A percentile compares a stretch with the other conserved stretches of the same genome.
These are phyloP conservation scores for Saturnispora diversa DNA, from an alignment of 805 yeast species.

Conservation along the genomic window DNA sequence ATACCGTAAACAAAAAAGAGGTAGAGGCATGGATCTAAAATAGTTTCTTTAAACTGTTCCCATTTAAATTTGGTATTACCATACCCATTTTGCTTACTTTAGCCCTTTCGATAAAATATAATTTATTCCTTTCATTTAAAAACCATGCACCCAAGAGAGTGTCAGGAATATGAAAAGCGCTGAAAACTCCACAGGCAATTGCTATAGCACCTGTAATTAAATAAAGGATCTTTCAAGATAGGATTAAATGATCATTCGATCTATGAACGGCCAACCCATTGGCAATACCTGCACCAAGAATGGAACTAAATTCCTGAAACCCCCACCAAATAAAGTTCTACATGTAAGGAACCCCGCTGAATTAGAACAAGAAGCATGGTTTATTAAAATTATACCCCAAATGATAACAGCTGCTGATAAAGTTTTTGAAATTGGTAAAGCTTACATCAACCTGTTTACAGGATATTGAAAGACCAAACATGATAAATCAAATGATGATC, in stretches of 20 bases:
- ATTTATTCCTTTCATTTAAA: conserved; percentile 32
- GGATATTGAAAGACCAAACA: conserved; percentile 49
- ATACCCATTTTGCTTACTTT: conserved; percentile 32
- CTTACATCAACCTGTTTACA: conserved; percentile 39
- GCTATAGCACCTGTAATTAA: conserved; percentile 30
- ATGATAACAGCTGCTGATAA: conserved; percentile 18
- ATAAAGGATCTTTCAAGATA: conserved; percentile 29
- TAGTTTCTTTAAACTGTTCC: conserved; percentile 24
- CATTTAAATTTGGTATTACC: conserved; percentile 25
- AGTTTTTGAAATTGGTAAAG: conserved; percentile 38
- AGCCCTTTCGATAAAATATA: conserved; percentile 26
- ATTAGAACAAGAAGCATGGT: conserved; percentile 38
- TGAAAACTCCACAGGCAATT: conserved; percentile 27
- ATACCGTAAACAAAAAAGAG: conserved; percentile 30
- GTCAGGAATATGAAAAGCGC: conserved; percentile 28
- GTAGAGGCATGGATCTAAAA: conserved; percentile 33
- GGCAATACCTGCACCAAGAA: conserved; percentile 28
- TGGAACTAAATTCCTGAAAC: conserved; percentile 26
- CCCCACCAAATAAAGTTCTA: conserved; percentile 36
- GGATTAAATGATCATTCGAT: conserved; percentile 18
- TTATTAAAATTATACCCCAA: conserved; percentile 43
- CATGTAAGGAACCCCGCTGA: conserved; percentile 40
- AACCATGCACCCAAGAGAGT: conserved; percentile 30
- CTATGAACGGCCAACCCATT: conserved; percentile 26
- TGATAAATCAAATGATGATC: conserved; percentile 30